Base-by-base conservation (phyloP, 2,329 filamentous ascomycete genomes). In the Falciphora oryzae region DNA sequence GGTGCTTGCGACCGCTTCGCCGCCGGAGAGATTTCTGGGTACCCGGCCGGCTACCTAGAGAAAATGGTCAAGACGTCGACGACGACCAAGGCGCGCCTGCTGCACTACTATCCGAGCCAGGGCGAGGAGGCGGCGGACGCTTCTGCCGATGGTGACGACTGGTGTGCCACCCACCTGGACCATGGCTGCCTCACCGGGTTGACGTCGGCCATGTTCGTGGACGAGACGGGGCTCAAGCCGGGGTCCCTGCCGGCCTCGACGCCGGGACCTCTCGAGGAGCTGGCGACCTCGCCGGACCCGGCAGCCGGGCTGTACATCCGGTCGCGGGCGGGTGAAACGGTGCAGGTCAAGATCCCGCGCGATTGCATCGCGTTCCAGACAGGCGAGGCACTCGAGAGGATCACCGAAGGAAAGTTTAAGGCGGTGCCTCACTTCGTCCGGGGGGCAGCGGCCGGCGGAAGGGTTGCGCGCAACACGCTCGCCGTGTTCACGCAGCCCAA, bases 401-500 rank as follows among this genome's bases (percentile, higher is more conserved):
- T 99, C 73, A 98, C 94, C 0, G 81, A 85, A n/a, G 95, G 95
- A 13, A 88, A 86, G 72, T 97, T 99, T 81, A 92, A 90, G 77
- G 95, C 95, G 1, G 95, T 98, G 66, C 94, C 95, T 69, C 95
- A 99, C 80, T 98, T 96, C 75, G 95, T 99, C 11, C 84, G 89
- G 69, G 44, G 44, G 78, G 76, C 53, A 76, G 81, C 65, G 79
- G 77, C 79, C 2, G 44, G 44, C 44, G 44, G 44, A 53, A 78
- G 79, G 32, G 83, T 93, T 66, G 90, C 90, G 32, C 81, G 90
- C 66, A 98, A 98, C 78, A 99, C 95, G 13, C 78, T 99, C 69
- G 95, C 95, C 0, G 93, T 98, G 13, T 99, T 98, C 73, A 99
- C 94, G 65, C 95, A 99, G 83, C 95, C 95, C 29, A 97, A 97